Base-by-base conservation (phyloP, 805 yeast genomes). In the Sungouiella thailandica region DNA sequence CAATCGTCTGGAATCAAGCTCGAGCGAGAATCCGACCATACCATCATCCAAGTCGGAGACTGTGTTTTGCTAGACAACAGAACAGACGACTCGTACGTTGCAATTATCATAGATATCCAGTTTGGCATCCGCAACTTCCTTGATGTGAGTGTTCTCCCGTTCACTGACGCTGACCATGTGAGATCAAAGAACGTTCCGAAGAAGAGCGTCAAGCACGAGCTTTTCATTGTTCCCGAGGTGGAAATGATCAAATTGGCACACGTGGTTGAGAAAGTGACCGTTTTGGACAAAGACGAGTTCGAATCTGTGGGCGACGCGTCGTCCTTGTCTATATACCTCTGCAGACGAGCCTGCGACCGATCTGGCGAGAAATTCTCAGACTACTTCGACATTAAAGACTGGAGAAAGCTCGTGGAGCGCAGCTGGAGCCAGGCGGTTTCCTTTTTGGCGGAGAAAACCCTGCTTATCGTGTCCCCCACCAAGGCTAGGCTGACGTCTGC, bases 41-140 rank as follows among this genome's bases (percentile, higher is more conserved):
- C 76, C 23, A 70, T 62, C 29, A 44, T 81, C 14, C 60, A 62
- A 17, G 62, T 64, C 7, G 88, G 88, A 3, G 80, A 75, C 40
- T 58, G 72, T 24, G 47, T 80, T 0, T 50, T 76, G 7, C 58
- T 72, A 26, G 36, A 39, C 22, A 41, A 37, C 13, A 30, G 33
- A 14, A 54, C 55, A 2, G 39, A 31, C 29, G 37, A 35, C 13
- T 41, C 50, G 2, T 68, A 61, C 28, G 58, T 75, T 2, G 79
- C 68, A 5, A 43, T 78, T 23, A 60, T 81, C 11, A 67, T 66
- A 31, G 79, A 76, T 27, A 73, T 78, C 10, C 44, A 57, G 13
- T 62, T 71, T 35, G 83, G 80, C 3, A 70, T 68, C 4, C 64
- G 68, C 23, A 61, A 61, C 31, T 68, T 64, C 32, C 56, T 80